Base-by-base conservation (phyloP, 495 filamentous ascomycete species). In the Xylaria castorea region DNA sequence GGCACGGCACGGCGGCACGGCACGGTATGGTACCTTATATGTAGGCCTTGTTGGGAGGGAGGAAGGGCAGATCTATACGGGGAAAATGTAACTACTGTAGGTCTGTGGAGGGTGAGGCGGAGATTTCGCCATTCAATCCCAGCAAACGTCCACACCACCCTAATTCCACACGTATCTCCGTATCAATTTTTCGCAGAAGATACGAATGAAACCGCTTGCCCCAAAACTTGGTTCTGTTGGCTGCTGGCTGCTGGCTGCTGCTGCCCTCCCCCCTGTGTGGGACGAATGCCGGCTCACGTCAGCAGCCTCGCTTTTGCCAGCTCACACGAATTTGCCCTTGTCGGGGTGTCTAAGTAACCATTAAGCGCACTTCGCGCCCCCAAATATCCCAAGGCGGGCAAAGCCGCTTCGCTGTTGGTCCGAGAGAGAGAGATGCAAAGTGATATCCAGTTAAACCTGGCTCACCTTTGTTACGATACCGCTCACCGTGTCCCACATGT, bases 1-100 rank as follows among this genome's bases (percentile, higher is more conserved):
- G 69, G 69, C 60, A 65, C 60, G 69, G 69, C 69, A 34, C 66
- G 66, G 66, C 66, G 66, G 66, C 25, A 20, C 69, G 69, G 61
- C 48, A 57, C 62, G 61, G 46, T 65, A 62, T 53, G 58, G 27
- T 69, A n/a, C 51, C 44, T 51, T 42, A 53, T 40, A 50, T 51
- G 44, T 71, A 71, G 30, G 68, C 48, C 67, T 58, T 61, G 9
- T 34, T 58, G 6, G 32, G 20, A n/a, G 3, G 32, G 40, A 22
- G 40, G 18, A 36, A 30, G 42, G 62, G 42, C 63, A 30, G 61
- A 64, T 64, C 61, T 18, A 44, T 64, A 64, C 61, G 61, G 61
- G 61, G 38, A 64, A 44, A 44, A 48, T 60, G 30, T 27, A 55
- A 38, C 12, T 5, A 9, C n/a, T 16, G 53, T 66, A 48, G 66